Evolutionary conservation across 2,329 filamentous ascomycete genomes (phyloP).

Genomic region (Lithohypha guttulata): DNA sequence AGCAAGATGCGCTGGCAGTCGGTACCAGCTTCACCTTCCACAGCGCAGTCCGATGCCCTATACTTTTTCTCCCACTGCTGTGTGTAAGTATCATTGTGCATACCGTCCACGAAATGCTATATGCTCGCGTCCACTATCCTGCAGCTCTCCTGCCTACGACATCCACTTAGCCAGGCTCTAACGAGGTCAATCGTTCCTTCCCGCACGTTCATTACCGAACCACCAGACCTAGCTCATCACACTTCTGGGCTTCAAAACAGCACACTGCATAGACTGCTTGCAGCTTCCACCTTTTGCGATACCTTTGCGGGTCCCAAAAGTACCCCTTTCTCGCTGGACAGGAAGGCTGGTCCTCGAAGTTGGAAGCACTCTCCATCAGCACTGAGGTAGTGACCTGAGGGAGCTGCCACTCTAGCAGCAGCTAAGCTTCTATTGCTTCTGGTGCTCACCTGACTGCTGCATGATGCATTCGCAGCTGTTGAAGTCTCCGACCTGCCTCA

Average conservation of each 20-base stretch:
- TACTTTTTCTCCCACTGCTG: background rate
- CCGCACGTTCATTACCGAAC: too few species aligned
- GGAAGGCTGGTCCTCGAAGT: background rate
- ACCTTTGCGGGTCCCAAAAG: background rate
- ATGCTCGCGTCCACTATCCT: background rate
- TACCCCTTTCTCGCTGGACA: background rate
- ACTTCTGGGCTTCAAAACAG: too few species aligned
- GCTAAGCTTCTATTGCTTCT: too few species aligned
- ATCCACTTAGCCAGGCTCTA: background rate
- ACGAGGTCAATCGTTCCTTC: too few species aligned
- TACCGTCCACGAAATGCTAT: slow-evolving; percentile 8
- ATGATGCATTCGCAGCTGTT: slow-evolving; percentile 18
- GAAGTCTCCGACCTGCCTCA: slow-evolving; percentile 17
- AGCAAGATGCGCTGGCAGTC: slow-evolving; percentile 22
- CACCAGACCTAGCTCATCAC: background rate
- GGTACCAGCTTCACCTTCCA: slow-evolving; percentile 5
- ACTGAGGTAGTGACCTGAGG: too few species aligned
- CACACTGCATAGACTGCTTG: background rate
- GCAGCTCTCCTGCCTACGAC: slow-evolving; percentile 6
- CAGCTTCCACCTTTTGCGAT: background rate
- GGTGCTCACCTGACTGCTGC: slow-evolving; percentile 16
- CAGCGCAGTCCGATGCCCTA: slow-evolving; percentile 7
- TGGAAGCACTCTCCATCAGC: too few species aligned
- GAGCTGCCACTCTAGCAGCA: slow-evolving; percentile 7
- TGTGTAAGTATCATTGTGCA: slow-evolving; percentile 6